Conservation (phyloP, 2,329 filamentous ascomycete species). For the Alternaria viburni region DNA sequence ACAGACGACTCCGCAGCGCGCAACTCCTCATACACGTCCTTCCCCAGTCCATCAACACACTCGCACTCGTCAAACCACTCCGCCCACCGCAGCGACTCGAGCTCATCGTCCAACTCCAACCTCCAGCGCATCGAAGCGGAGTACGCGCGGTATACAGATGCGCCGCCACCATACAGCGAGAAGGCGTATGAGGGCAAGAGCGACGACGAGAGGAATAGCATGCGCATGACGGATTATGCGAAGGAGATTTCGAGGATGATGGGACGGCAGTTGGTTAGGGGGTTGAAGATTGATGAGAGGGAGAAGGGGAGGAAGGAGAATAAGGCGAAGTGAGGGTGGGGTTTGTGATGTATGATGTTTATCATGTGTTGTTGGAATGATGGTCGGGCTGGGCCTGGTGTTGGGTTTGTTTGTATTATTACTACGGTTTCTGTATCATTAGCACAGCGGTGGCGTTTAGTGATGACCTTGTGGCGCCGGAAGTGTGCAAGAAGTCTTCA, state of each 20-base stretch:
- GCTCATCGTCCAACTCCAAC: slow-evolving; percentile 6
- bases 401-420: slow-evolving; percentile 4
- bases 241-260: slow-evolving; percentile 37
- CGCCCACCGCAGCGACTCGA: slow-evolving; percentile 10
- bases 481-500: background rate
- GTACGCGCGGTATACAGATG: slow-evolving; percentile 26
- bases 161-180: slow-evolving; percentile 29
- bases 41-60: slow-evolving; percentile 16
- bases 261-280: slow-evolving; percentile 31
- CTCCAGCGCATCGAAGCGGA: slow-evolving; percentile 21
- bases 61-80: slow-evolving; percentile 6
- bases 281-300: slow-evolving; percentile 24
- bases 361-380: background rate
- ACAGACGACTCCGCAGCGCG: background rate
- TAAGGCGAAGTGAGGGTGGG: background rate
- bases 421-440: background rate
- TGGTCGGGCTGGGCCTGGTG: background rate
- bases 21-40: slow-evolving; percentile 15
- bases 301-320: slow-evolving; percentile 2
- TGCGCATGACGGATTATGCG: slow-evolving; percentile 34
- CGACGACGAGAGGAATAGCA: slow-evolving; percentile 26
- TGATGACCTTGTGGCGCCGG: background rate
- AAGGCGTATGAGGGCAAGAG: slow-evolving; percentile 32
- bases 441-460: slow-evolving; percentile 5
- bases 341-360: background rate